phyloP scores from a whole-genome alignment of 768 basidiomycete species.

The Xerocomellus chrysenteron region DNA sequence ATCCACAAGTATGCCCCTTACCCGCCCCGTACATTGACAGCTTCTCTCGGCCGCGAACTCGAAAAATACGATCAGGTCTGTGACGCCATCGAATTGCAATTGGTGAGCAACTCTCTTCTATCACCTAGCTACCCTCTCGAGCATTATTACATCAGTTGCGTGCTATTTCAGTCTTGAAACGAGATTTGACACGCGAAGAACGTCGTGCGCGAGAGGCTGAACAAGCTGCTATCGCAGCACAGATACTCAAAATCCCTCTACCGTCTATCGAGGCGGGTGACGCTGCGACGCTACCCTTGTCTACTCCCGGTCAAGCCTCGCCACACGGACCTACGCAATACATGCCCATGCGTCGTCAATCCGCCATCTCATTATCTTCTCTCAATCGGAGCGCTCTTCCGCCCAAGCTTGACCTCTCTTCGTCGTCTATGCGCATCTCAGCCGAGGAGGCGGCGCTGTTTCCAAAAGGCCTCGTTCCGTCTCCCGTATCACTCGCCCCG shows the following conservation, averaged over 20 bases:
- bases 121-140: not conserved
- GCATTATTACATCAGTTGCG: conserved; percentile 49
- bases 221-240: conserved; percentile 39
- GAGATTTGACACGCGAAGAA: conserved; percentile 66
- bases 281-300: conserved; percentile 22
- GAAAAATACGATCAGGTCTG: conserved; percentile 81
- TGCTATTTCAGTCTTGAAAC: conserved; percentile 68
- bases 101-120: conserved; percentile 45
- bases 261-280: conserved; percentile 25
- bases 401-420: conserved; percentile 80
- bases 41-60: conserved; percentile 67
- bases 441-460: conserved; percentile 61
- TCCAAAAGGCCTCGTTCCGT: conserved; percentile 57
- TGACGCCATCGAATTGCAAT: conserved; percentile 70
- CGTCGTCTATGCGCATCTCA: conserved; percentile 60
- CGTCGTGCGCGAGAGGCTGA: conserved; percentile 47
- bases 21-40: conserved; percentile 64
- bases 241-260: conserved; percentile 22
- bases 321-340: conserved; percentile 31
- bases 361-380: conserved; percentile 78
- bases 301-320: conserved; percentile 36
- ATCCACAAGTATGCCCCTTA: conserved; percentile 55
- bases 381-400: conserved; percentile 70
- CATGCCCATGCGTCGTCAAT: conserved; percentile 55
- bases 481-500: conserved; percentile 80